phyloP scores from a whole-genome alignment of 2,329 filamentous ascomycete genomes.

The Delphinella strobiligena region DNA sequence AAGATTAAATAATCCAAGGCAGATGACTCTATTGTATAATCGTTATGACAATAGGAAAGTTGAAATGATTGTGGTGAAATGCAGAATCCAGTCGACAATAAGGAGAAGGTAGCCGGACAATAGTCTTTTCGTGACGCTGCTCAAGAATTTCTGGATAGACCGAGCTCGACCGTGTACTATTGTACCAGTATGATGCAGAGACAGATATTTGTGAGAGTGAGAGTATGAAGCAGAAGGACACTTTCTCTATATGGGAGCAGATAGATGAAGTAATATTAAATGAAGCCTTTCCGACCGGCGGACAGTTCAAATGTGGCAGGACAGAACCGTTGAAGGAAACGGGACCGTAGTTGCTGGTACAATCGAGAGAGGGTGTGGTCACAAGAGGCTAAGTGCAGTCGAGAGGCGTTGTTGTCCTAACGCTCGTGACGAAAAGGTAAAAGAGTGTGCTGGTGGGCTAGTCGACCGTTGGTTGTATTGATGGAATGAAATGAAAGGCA shows the following conservation, averaged over 20 bases:
- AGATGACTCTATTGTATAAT: too few species aligned
- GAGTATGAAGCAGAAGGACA: conserved; percentile 12
- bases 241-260: conserved; percentile 16
- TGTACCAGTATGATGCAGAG: too few species aligned
- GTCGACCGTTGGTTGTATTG: conserved; percentile 8
- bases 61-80: too few species aligned
- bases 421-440: conserved; percentile 7
- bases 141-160: too few species aligned
- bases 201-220: conserved; percentile 8
- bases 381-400: conserved; percentile 6
- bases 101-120: too few species aligned
- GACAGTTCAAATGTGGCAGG: conserved; percentile 14
- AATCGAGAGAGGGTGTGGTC: conserved; percentile 8
- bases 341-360: conserved; percentile 8
- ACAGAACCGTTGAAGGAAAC: conserved; percentile 6
- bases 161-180: too few species aligned
- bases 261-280: conserved; percentile 11
- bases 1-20: too few species aligned
- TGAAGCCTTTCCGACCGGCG: conserved; percentile 22
- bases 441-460: conserved; percentile 6
- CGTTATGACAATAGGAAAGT: too few species aligned
- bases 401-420: conserved; percentile 7
- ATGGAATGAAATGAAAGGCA: conserved; percentile 7
- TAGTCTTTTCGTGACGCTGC: too few species aligned
- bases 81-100: too few species aligned